phyloP scores from a whole-genome alignment of 2,329 filamentous ascomycete species.

The Pseudogymnoascus sp. region DNA sequence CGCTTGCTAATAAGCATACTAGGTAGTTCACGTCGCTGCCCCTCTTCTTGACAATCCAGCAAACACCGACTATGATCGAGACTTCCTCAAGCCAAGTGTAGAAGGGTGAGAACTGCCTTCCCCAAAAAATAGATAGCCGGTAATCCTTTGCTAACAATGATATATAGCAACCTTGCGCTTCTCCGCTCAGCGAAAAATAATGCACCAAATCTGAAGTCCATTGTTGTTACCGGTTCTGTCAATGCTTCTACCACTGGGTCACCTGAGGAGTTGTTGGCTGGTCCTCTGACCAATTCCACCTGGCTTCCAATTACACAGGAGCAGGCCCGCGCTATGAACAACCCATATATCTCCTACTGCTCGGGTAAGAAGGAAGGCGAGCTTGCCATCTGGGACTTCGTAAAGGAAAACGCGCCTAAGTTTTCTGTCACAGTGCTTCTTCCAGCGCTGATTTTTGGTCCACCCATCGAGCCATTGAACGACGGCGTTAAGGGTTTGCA shows the following conservation, averaged over 20 bases:
- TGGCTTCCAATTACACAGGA: constrained; percentile 26
- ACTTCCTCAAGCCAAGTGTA: constrained; percentile 29
- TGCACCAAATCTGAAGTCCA: constrained; percentile 27
- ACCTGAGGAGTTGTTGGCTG: constrained; percentile 25
- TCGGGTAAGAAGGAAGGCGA: constrained; percentile 28
- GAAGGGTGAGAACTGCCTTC: constrained; percentile 21
- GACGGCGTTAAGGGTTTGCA: constrained; percentile 24
- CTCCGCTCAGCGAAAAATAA: constrained; percentile 26
- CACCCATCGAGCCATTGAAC: constrained; percentile 26
- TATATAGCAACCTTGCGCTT: constrained; percentile 25
- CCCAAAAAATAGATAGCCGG: neutral
- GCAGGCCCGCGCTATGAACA: constrained; percentile 23
- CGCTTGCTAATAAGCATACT: neutral
- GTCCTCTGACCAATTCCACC: constrained; percentile 21
- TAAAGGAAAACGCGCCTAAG: constrained; percentile 21
- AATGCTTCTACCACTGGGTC: constrained; percentile 22
- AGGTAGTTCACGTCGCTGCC: constrained; percentile 29
- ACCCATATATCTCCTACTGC: constrained; percentile 27
- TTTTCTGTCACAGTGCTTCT: constrained; percentile 26
- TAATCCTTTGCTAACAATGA: neutral
- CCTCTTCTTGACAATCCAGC: constrained; percentile 27
- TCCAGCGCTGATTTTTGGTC: constrained; percentile 27
- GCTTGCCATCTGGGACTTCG: constrained; percentile 29
- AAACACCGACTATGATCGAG: constrained; percentile 28
- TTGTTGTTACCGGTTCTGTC: constrained; percentile 30